Conservation (phyloP, 108 stramenopile species). For the Licmophora abbreviata region DNA sequence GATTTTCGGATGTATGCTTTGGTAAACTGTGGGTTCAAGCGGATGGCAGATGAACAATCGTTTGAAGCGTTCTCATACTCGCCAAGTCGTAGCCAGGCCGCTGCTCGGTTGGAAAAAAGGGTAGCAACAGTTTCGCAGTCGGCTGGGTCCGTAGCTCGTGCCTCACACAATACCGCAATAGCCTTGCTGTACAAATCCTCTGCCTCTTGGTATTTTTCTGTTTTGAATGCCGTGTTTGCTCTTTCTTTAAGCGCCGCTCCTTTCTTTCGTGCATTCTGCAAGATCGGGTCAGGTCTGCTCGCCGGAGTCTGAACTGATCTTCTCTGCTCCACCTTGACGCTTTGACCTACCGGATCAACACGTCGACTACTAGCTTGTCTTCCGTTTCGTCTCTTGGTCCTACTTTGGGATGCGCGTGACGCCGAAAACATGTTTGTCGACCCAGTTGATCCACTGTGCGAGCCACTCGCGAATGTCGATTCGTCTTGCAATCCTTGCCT, state of each 20-base stretch:
- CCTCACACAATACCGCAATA: slow-evolving; percentile 6
- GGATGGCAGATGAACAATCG: slow-evolving; percentile 31
- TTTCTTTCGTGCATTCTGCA: too few relatives aligned
- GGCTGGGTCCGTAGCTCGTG: neutral
- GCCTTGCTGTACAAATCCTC: slow-evolving; percentile 38
- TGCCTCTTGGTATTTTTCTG: slow-evolving; percentile 26
- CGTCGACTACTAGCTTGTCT: neutral
- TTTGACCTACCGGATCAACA: neutral
- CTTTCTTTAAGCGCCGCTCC: slow-evolving; percentile 46
- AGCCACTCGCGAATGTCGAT: neutral
- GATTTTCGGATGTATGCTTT: slow-evolving; percentile 44
- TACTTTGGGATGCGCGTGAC: neutral
- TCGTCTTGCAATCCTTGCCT: neutral
- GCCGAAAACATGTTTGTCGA: neutral
- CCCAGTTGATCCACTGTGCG: neutral
- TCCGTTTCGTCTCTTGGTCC: slow-evolving; percentile 1
- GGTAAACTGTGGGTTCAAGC: slow-evolving; percentile 19
- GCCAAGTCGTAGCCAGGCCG: slow-evolving; percentile 30
- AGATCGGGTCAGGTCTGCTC: slow-evolving; percentile 10
- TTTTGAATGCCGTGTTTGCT: slow-evolving; percentile 32
- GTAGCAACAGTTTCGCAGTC: slow-evolving; percentile 11
- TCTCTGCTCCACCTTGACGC: neutral
- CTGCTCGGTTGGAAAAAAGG: slow-evolving; percentile 40
- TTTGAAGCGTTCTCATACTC: slow-evolving; percentile 18
- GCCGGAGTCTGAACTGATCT: neutral